Evolutionary conservation across 441 rosid species (phyloP), one percentile per base, ranked within the genome.

Genomic region (Erysimum pusillum): DNA sequence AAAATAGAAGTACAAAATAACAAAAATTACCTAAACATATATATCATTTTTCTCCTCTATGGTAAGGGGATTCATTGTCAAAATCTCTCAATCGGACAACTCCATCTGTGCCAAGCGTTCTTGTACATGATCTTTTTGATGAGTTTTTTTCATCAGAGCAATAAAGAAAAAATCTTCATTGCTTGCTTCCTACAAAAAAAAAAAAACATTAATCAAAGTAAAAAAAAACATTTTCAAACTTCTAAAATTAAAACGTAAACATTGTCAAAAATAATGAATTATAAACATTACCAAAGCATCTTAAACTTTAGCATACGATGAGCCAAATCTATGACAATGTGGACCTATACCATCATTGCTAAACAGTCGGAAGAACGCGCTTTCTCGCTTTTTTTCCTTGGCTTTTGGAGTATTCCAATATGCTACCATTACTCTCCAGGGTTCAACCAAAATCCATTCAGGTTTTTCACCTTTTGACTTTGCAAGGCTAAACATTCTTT

Each of bases 401-500:
- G 67, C 36, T 12, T 44, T 44, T 4, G n/a, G n/a, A 7, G 34
- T 57, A 42, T 2, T 58, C 74, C 65, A 70, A 8, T 48, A 61
- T 9, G n/a, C 75, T 22, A 15, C 7, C 67, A 71, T 71, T 3
- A 3, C 4, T 71, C 0, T 6, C 49, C 48, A 57, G 20, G 14
- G 1, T 0, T 14, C 0, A 13, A 9, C 6, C n/a, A 20, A 1
- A 52, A 71, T 71, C 67, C 62, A 61, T 0, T 38, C 34, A 39
- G 13, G 51, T 7, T 61, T 38, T 63, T 49, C 4, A 7, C 6
- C 18, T 4, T 35, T 38, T 1, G 61, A 48, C 10, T 72, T 61
- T 48, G 18, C 76, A 60, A 61, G 51, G 3, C 61, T 72, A 58
- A 61, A 14, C 68, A 72, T 61, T 36, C 52, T 61, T 45, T 18